Evolutionary conservation across 208 protist genomes (phyloP).

Genomic region (Baffinella frigidus): DNA sequence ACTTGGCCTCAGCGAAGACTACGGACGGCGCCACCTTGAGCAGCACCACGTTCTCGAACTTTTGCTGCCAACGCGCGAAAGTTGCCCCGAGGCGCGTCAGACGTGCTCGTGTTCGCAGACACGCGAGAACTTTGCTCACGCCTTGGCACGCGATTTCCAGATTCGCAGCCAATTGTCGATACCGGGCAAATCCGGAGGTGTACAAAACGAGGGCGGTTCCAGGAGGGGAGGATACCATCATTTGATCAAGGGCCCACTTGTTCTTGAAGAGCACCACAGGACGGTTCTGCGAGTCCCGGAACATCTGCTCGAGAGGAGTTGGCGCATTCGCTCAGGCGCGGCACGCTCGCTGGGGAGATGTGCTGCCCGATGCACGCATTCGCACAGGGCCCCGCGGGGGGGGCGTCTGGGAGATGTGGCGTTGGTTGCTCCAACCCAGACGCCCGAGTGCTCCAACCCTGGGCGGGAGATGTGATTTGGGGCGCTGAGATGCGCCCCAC

Average conservation of each 20-base stretch:
- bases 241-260: not conserved
- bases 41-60: not conserved
- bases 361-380: not conserved
- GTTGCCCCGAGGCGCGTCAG: no score
- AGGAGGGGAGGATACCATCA: not conserved
- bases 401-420: no score
- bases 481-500: not conserved
- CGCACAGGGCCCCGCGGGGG: not conserved
- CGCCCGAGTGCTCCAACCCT: not conserved
- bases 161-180: not conserved
- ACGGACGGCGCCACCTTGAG: conserved; percentile 16
- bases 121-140: not conserved
- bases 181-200: not conserved
- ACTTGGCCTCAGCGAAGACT: no score
- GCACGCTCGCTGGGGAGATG: not conserved
- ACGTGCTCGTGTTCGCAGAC: no score
- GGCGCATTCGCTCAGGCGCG: not conserved
- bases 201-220: not conserved
- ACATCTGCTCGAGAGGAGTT: not conserved
- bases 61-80: not conserved
- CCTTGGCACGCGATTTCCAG: not conserved
- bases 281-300: not conserved
- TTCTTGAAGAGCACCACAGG: conserved; percentile 51
- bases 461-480: not conserved
- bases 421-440: not conserved